These are phyloP conservation scores for Oryza meridionalis DNA, from an alignment of 176 grass and related monocot genomes.

Conservation along the genomic window DNA sequence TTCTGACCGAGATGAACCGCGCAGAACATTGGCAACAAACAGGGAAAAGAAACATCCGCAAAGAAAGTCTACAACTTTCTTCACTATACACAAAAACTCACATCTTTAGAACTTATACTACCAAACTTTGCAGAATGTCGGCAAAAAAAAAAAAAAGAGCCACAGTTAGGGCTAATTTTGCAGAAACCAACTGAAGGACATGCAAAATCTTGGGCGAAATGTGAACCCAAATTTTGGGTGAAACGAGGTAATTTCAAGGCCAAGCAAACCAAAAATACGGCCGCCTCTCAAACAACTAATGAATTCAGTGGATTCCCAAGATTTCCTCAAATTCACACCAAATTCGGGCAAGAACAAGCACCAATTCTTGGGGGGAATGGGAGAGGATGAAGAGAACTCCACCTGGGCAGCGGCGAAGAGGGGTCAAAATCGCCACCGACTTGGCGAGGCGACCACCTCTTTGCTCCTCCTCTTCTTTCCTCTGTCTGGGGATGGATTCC, in stretches of 20 bases:
- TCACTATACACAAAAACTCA: background rate
- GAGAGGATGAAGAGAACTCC: background rate
- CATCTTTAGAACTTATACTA: background rate
- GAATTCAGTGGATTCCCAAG: background rate
- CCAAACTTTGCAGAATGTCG: background rate
- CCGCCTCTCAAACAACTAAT: background rate
- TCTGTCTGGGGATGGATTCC: background rate
- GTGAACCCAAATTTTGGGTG: background rate
- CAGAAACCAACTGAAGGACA: background rate
- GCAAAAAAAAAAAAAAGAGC: background rate
- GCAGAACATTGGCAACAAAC: background rate
- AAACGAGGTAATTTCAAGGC: background rate
- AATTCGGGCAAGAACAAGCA: background rate
- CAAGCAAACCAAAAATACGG: background rate
- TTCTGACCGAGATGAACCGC: background rate
- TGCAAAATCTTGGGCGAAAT: background rate
- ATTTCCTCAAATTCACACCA: background rate
- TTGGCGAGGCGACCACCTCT: too few species aligned
- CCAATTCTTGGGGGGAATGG: background rate
- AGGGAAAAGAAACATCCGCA: constrained; percentile 2
- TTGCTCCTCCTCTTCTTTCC: background rate
- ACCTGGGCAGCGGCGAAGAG: background rate
- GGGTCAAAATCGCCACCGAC: constrained; percentile 30
- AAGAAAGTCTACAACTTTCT: background rate
- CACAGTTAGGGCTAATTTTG: background rate